Conservation (phyloP, 805 yeast species). For the Saccharomyces paradoxus region DNA sequence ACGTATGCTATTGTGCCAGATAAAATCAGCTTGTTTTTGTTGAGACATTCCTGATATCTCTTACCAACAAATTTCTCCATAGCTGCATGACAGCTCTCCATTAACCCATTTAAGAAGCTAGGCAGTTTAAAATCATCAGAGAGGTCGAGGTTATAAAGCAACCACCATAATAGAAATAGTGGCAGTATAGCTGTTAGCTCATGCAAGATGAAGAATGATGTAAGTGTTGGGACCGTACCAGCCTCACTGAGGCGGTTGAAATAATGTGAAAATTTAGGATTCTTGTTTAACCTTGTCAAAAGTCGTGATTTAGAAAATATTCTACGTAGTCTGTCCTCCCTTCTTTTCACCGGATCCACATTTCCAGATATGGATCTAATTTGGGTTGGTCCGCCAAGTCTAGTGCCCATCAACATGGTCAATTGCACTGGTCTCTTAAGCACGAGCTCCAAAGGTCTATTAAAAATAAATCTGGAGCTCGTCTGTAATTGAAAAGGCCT, state of each 20-base stretch:
- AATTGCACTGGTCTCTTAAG: not conserved
- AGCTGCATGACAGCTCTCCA: slow-evolving; percentile 50
- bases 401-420: not conserved
- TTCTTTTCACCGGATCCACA: not conserved
- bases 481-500: not conserved
- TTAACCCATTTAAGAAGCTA: slow-evolving; percentile 28
- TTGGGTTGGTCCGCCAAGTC: not conserved
- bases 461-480: not conserved
- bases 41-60: slow-evolving; percentile 26
- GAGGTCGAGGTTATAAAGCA: slow-evolving; percentile 47
- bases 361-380: not conserved
- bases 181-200: slow-evolving; percentile 72
- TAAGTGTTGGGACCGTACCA: slow-evolving; percentile 32
- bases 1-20: slow-evolving; percentile 76
- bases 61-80: slow-evolving; percentile 45
- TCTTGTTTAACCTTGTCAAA: slow-evolving; percentile 19
- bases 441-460: not conserved
- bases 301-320: slow-evolving; percentile 21
- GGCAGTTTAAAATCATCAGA: slow-evolving; percentile 18
- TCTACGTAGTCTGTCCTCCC: slow-evolving; percentile 15
- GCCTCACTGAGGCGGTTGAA: slow-evolving; percentile 24
- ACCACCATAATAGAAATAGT: slow-evolving; percentile 58
- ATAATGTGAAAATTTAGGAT: slow-evolving; percentile 22
- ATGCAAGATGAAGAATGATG: slow-evolving; percentile 60
- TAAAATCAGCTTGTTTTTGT: slow-evolving; percentile 46